Base-by-base conservation (phyloP, 2,329 filamentous ascomycete genomes). In the Onygena corvina region DNA sequence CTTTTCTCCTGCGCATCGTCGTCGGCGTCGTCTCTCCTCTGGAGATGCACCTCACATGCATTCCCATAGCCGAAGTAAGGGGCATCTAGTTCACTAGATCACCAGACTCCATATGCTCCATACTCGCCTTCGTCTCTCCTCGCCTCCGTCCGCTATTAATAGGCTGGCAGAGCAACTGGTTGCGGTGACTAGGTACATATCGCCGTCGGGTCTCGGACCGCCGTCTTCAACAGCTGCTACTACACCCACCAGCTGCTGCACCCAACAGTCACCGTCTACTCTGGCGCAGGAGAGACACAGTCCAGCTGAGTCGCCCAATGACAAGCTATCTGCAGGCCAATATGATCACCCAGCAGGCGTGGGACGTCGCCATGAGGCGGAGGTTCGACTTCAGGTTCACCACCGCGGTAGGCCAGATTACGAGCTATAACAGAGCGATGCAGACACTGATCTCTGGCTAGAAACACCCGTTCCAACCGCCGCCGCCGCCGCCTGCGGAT, bases 371-470 rank as follows among this genome's bases (percentile, higher is more conserved):
- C 27, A 47, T 47, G 46, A 25, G 31, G 16, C 30, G 33, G 21
- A 34, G 46, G 33, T 47, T 47, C 33, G 36, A 36, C 25, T 47
- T 47, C 31, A 30, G 18, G 20, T 47, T 47, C 21, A 27, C 30
- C 12, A 36, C 18, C 25, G n/a, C 21, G 14, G 33, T 47, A 23
- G 6, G 30, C 27, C 20, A 9, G 11, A 27, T 8, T 46, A 20
- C 8, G n/a, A 11, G 14, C 14, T 47, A 33, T 36, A 35, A n/a
- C 30, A 3, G 12, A 12, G 14, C 7, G 23, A 23, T 36, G 7
- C 25, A 45, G n/a, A 30, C n/a, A 18, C 11, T 46, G n/a, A 14
- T 9, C 8, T 30, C 46, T 14, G 33, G 11, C 6, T 47, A 47
- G 46, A 47, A 47, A 36, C 46, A 16, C 3, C 30, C 33, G 4